phyloP scores from a whole-genome alignment of 2,329 filamentous ascomycete species.

The Keithomyces neogunnii region DNA sequence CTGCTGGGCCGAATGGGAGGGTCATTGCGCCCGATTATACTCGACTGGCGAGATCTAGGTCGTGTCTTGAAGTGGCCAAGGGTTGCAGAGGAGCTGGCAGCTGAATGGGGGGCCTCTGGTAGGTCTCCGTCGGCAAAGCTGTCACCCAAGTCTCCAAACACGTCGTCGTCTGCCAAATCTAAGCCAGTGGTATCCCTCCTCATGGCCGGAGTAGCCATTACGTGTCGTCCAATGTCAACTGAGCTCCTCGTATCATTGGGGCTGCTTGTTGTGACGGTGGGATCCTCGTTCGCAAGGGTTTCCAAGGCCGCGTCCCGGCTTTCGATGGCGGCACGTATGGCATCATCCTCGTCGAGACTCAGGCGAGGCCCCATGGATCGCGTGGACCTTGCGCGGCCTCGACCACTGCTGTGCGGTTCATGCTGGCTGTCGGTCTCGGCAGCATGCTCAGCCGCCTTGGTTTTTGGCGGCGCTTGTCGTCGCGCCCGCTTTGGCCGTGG shows the following conservation, averaged over 20 bases:
- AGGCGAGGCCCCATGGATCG: constrained; percentile 9
- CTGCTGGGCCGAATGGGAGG: constrained; percentile 46
- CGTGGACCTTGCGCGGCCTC: constrained; percentile 14
- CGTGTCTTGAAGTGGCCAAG: constrained; percentile 33
- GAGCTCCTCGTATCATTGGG: constrained; percentile 22
- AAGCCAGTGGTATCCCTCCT: constrained; percentile 37
- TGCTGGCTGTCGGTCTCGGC: constrained; percentile 8
- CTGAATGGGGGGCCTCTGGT: constrained; percentile 26
- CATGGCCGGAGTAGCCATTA: constrained; percentile 23
- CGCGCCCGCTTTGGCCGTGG: constrained; percentile 11
- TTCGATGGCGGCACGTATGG: constrained; percentile 16
- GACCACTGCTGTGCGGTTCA: constrained; percentile 16
- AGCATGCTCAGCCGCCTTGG: neutral
- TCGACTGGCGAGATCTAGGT: constrained; percentile 38
- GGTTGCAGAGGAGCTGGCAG: constrained; percentile 37
- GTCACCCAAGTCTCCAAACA: constrained; percentile 37
- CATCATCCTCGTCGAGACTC: constrained; percentile 17
- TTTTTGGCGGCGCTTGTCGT: constrained; percentile 3
- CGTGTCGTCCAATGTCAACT: constrained; percentile 29
- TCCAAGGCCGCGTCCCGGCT: constrained; percentile 29
- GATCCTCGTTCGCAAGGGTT: constrained; percentile 25
- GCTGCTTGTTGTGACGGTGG: constrained; percentile 16
- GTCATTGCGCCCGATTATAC: constrained; percentile 41
- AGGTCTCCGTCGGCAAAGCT: constrained; percentile 32
- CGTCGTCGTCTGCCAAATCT: constrained; percentile 37